Percentiles rank a stretch among this genome's conserved stretches.
Evolutionary conservation across 306 rosid genomes (phyloP).

Genomic region (Glycine tomentella): DNA sequence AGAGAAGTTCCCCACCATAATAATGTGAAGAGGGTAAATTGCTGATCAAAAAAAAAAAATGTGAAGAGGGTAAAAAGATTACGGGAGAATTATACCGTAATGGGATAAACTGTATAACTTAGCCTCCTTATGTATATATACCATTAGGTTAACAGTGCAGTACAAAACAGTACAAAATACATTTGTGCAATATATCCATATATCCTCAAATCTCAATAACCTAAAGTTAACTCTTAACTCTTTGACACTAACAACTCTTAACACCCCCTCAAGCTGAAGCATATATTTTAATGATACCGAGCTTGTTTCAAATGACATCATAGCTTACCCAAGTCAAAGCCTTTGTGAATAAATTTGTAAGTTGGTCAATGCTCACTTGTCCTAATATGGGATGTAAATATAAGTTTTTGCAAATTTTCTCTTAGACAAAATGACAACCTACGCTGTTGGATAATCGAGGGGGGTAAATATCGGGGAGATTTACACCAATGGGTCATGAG

Average conservation of each 20-base stretch:
- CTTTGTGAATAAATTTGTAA: not conserved
- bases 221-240: not conserved
- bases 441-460: too few species aligned
- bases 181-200: not conserved
- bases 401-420: not conserved
- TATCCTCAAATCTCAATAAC: not conserved
- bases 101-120: not conserved
- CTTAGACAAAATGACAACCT: not conserved
- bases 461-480: too few species aligned
- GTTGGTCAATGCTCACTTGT: not conserved
- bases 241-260: not conserved
- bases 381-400: too few species aligned
- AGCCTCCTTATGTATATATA: not conserved
- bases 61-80: too few species aligned
- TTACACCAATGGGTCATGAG: too few species aligned
- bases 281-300: not conserved
- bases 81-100: not conserved
- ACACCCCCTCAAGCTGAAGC: not conserved
- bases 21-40: too few species aligned
- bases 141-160: not conserved
- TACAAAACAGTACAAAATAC: not conserved
- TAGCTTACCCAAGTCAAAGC: not conserved
- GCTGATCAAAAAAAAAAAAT: too few species aligned
- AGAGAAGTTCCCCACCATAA: too few species aligned
- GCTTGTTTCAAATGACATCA: slow-evolving; percentile 4